Conservation (phyloP, 139 green algal species). For the Closterium sp. region DNA sequence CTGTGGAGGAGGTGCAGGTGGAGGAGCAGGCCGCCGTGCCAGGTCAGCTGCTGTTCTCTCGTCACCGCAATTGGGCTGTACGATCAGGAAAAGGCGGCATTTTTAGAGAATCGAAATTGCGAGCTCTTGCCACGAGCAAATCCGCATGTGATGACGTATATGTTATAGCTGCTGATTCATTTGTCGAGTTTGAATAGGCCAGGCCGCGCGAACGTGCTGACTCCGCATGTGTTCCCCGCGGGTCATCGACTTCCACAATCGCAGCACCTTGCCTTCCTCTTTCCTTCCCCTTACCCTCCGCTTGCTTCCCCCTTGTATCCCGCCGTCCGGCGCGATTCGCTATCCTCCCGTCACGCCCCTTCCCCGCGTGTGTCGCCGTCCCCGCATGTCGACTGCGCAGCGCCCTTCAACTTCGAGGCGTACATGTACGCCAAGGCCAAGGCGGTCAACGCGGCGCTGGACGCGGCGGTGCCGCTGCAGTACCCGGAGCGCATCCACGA, state of each 20-base stretch:
- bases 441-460: conserved; percentile 43
- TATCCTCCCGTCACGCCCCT: not conserved
- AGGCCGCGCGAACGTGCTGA: no score
- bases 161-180: no score
- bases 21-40: not conserved
- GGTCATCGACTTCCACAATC: not conserved
- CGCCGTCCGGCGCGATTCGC: no score
- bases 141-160: no score
- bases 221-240: not conserved
- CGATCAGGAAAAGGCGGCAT: no score
- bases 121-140: no score
- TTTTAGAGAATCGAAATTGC: no score
- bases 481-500: conserved; percentile 90
- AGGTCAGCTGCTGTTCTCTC: not conserved
- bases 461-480: conserved; percentile 49
- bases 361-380: not conserved
- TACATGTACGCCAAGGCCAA: conserved; percentile 43
- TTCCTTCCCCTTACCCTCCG: not conserved
- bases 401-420: conserved; percentile 31
- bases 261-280: not conserved
- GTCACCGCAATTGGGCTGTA: not conserved
- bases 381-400: not conserved
- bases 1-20: not conserved
- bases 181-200: no score
- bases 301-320: no score